Evolutionary conservation across 169 alveolate species (phyloP).

Genomic region (Plasmodium reichenowi): DNA sequence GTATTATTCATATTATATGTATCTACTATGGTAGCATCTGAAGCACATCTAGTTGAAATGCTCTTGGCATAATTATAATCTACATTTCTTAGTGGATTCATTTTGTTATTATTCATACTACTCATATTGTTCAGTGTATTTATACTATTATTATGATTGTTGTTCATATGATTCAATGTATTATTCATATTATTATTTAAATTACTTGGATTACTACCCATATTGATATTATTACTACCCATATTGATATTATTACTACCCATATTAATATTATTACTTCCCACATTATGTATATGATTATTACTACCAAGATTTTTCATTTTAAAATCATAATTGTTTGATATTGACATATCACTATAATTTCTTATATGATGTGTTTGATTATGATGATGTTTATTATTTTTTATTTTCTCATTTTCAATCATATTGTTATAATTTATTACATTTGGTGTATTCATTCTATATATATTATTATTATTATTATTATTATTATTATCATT

Average conservation of each 20-base stretch:
- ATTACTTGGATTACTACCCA: no score
- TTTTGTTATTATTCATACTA: background rate
- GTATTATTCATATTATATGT: constrained; percentile 25
- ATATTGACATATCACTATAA: constrained; percentile 1
- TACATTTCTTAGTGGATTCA: background rate
- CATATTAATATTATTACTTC: background rate
- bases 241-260: background rate
- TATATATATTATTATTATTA: background rate
- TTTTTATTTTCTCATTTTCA: background rate
- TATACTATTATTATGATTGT: background rate
- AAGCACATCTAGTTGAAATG: constrained; percentile 23
- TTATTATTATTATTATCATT: background rate
- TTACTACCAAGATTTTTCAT: background rate
- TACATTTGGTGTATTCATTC: background rate
- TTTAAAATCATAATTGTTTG: constrained; percentile 4
- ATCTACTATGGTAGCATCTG: constrained; percentile 39
- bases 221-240: background rate
- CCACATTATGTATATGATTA: background rate
- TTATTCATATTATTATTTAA: no score
- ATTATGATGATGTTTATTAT: background rate
- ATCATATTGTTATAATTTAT: background rate
- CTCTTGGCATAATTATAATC: constrained; percentile 33
- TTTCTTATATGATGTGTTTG: constrained; percentile 17
- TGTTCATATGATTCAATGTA: background rate
- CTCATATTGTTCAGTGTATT: background rate